Conservation (phyloP, 164 flowering plant genomes). For the Aristolochia contorta region DNA sequence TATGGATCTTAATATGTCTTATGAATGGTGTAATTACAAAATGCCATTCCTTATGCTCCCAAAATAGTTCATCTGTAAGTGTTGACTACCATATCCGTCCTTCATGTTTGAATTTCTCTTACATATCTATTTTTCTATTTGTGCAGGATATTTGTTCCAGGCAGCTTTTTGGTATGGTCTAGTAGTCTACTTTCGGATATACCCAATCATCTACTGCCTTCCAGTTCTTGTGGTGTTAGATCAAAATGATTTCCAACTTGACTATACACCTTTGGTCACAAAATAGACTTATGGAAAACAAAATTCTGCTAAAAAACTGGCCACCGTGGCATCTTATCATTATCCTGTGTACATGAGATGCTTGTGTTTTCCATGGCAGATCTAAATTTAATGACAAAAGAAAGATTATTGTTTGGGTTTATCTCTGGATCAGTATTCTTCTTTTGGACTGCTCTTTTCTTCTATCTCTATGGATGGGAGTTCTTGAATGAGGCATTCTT, state of each 20-base stretch:
- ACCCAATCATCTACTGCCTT: constrained; percentile 87
- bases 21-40: constrained; percentile 60
- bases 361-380: too few relatives aligned
- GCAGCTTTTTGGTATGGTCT: constrained; percentile 94
- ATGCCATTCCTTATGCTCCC: neutral
- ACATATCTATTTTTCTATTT: constrained; percentile 5
- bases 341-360: too few relatives aligned
- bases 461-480: constrained; percentile 67
- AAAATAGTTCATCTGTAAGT: neutral
- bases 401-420: constrained; percentile 54
- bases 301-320: constrained; percentile 11
- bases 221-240: constrained; percentile 70
- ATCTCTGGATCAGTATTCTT: constrained; percentile 64
- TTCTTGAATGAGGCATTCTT: constrained; percentile 84
- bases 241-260: constrained; percentile 28
- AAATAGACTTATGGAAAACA: constrained; percentile 29
- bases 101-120: neutral
- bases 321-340: neutral
- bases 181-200: constrained; percentile 86
- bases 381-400: constrained; percentile 32
- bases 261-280: constrained; percentile 36
- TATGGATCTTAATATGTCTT: constrained; percentile 76
- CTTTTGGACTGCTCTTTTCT: constrained; percentile 55
- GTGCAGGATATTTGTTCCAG: constrained; percentile 55
- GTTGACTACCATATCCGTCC: neutral